Base-by-base conservation (phyloP, 2,329 filamentous ascomycete species). In the Thielaviopsis ethacetica region DNA sequence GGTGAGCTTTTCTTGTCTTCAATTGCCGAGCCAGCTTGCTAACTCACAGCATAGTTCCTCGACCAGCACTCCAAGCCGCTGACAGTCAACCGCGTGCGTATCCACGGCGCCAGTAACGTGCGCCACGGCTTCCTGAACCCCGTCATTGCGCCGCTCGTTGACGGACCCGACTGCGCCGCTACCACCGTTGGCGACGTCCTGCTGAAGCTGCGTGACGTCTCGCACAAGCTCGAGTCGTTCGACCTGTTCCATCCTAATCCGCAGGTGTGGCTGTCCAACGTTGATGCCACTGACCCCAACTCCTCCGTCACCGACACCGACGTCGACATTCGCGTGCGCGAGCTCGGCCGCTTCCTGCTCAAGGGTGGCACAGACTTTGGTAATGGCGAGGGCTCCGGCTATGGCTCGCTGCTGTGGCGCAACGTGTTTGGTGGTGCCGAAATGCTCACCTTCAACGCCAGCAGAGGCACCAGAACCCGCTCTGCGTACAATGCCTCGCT, bases 401-500 rank as follows among this genome's bases (percentile, higher is more conserved):
- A 95, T 68, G 85, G 88, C 64, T 91, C 93, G 64, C 78, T 90
- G 52, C 78, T 91, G 56, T 84, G 90, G 76, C 84, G 93, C 65
- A 98, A 98, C 71, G 79, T 98, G 61, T 88, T 98, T 68, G 93
- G 93, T 56, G 93, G 93, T 47, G 93, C 91, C 24, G 93, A 98
- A 74, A 86, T 86, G 59, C 73, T 98, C 63, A 88, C 88, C 57
- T 75, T 95, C 61, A 91, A 95, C 66, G 91, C 88, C 54, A 91
- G 89, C 34, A 75, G 91, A 24, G 93, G 93, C 60, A 97, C 91
- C 6, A 81, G 93, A 52, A 97, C 93, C 27, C 80, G 90, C 54
- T 95, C 90, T 2, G 87, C 91, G 26, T 97, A 97, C 72, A 91
- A 88, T 63, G 88, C 88, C 58, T 84, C 83, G 60, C 85, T 97